Conservation (phyloP, 164 flowering plant species). For the Berberis vulgaris region DNA sequence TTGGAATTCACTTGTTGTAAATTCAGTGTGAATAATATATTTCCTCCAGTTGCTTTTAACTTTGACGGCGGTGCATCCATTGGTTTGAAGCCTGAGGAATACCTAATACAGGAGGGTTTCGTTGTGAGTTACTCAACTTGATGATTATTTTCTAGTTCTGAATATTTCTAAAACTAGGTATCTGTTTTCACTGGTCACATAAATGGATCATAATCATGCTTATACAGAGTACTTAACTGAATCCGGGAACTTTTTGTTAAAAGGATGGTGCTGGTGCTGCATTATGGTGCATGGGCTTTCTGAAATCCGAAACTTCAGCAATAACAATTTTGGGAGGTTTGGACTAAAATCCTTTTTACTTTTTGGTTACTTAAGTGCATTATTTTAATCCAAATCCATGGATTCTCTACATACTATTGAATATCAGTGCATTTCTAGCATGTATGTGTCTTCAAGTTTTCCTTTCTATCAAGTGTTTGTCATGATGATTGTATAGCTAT, state of each 20-base stretch:
- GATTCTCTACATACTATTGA: too few relatives aligned
- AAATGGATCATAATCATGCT: background rate
- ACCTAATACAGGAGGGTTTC: conserved; percentile 42
- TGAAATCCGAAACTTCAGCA: conserved; percentile 53
- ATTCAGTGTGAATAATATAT: conserved; percentile 46
- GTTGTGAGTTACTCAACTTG: conserved; percentile 39
- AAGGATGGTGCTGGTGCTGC: conserved; percentile 59
- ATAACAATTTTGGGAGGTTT: conserved; percentile 93
- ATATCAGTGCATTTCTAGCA: too few relatives aligned
- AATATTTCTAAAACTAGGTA: too few relatives aligned
- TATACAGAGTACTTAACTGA: conserved; percentile 2
- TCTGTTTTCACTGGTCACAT: too few relatives aligned
- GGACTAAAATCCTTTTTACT: background rate
- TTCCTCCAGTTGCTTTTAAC: conserved; percentile 71
- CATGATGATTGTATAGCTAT: too few relatives aligned
- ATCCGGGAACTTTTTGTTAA: conserved; percentile 10
- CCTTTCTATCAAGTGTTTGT: too few relatives aligned
- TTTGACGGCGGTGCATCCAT: conserved; percentile 79
- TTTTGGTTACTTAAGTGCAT: background rate
- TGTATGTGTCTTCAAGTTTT: too few relatives aligned
- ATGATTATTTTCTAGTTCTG: too few relatives aligned
- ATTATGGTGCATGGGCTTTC: conserved; percentile 94
- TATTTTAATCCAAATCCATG: too few relatives aligned
- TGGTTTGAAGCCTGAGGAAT: conserved; percentile 68
- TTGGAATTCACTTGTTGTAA: conserved; percentile 6